A percentile compares a stretch with the other conserved stretches of the same genome.
These are phyloP conservation scores for Aspergillus mulundensis DNA, from an alignment of 495 filamentous ascomycete genomes.

Conservation along the genomic window DNA sequence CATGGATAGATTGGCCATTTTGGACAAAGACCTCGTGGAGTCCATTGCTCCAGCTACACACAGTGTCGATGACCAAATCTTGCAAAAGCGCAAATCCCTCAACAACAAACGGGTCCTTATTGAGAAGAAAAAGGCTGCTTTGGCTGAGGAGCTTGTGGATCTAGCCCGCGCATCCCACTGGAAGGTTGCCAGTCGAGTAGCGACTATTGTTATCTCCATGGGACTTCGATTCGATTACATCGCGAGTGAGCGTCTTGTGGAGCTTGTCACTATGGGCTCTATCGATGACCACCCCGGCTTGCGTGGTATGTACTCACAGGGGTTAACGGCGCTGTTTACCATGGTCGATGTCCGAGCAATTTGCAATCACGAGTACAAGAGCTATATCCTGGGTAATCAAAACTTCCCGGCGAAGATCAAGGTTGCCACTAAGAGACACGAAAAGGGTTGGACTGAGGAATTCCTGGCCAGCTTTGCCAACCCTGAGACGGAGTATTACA, in stretches of 20 bases:
- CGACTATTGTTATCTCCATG: constrained; percentile 81
- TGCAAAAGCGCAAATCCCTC: constrained; percentile 64
- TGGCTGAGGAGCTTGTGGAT: constrained; percentile 77
- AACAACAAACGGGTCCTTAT: constrained; percentile 67
- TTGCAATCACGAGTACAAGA: constrained; percentile 79
- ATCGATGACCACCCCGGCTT: constrained; percentile 88
- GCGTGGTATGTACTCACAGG: constrained; percentile 72
- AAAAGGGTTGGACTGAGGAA: constrained; percentile 71
- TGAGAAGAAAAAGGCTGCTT: constrained; percentile 73
- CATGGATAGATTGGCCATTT: constrained; percentile 78
- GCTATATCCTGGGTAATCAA: constrained; percentile 76
- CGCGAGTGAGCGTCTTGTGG: constrained; percentile 72
- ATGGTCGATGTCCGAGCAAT: constrained; percentile 80
- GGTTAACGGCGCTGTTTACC: constrained; percentile 74
- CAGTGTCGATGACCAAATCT: constrained; percentile 59
- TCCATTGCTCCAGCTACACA: constrained; percentile 65
- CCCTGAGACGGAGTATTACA: constrained; percentile 78
- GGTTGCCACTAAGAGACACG: constrained; percentile 64
- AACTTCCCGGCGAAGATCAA: constrained; percentile 68
- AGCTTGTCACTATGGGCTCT: constrained; percentile 77
- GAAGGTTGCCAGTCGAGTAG: constrained; percentile 89
- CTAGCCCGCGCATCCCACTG: constrained; percentile 78
- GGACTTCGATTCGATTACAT: constrained; percentile 86
- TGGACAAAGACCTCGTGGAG: constrained; percentile 69
- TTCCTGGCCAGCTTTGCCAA: constrained; percentile 76